Percentiles rank a stretch among this genome's conserved stretches.
Evolutionary conservation across 306 rosid genomes (phyloP).

Genomic region (Castanospermum australe): DNA sequence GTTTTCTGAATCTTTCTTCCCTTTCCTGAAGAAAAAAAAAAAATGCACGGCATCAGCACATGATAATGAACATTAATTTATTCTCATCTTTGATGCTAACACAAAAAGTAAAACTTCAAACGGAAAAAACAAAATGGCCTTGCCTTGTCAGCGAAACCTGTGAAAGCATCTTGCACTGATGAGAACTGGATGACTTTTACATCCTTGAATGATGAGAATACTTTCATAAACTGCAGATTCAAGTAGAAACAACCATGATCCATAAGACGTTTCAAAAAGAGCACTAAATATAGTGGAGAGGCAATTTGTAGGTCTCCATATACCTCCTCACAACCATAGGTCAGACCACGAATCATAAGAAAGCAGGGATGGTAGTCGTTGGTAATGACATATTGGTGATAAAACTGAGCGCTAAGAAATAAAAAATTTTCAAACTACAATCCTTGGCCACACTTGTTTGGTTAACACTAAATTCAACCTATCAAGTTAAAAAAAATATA

Average conservation of each 20-base stretch:
- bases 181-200: constrained; percentile 85
- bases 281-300: not conserved
- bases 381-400: too few species aligned
- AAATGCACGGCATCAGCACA: constrained; percentile 16
- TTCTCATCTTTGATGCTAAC: not conserved
- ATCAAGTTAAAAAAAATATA: not conserved
- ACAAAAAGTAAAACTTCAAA: not conserved
- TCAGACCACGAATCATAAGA: not conserved
- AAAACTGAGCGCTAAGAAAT: too few species aligned
- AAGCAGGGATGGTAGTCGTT: not conserved
- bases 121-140: constrained; percentile 17
- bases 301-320: not conserved
- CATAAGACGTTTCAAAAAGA: not conserved
- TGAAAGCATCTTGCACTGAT: constrained; percentile 82
- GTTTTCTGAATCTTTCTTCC: constrained; percentile 73
- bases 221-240: constrained; percentile 54
- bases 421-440: too few species aligned
- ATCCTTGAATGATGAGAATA: constrained; percentile 83
- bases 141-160: constrained; percentile 72
- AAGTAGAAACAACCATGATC: constrained; percentile 16
- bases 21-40: constrained; percentile 44
- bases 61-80: not conserved
- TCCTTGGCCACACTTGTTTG: not conserved
- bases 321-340: not conserved
- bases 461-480: not conserved